Percentiles rank a stretch among this genome's conserved stretches.
Evolutionary conservation across 257 asterid genomes (phyloP).

Genomic region (Lantana camara): DNA sequence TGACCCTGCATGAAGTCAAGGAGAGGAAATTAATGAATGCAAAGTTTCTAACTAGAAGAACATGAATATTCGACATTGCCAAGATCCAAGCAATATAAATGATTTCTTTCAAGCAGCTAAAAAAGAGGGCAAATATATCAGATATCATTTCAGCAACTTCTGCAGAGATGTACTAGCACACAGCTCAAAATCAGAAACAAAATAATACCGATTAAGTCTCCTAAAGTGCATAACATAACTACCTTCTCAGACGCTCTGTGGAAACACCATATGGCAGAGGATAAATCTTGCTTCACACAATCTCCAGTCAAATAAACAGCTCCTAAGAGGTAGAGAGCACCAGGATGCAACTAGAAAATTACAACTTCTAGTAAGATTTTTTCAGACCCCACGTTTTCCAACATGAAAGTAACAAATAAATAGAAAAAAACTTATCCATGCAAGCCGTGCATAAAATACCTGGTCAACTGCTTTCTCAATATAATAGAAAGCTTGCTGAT

Average conservation of each 20-base stretch:
- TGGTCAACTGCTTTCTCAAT: constrained; percentile 89
- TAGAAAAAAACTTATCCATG: background rate
- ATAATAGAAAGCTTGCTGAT: constrained; percentile 86
- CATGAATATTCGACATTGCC: constrained; percentile 3
- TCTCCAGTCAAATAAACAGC: constrained; percentile 93
- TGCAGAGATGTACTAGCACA: background rate
- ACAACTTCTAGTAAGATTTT: constrained; percentile 27
- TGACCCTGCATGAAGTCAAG: constrained; percentile 66
- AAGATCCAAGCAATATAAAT: constrained; percentile 13
- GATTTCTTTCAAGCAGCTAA: background rate
- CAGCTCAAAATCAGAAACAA: constrained; percentile 17
- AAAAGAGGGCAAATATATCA: background rate
- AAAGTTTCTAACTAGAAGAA: constrained; percentile 7
- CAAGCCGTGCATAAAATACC: constrained; percentile 44
- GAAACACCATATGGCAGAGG: constrained; percentile 96
- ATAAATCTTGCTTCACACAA: constrained; percentile 79
- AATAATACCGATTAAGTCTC: constrained; percentile 6
- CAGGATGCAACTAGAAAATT: constrained; percentile 79
- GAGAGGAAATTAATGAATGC: constrained; percentile 1
- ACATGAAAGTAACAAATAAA: background rate
- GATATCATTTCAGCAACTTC: constrained; percentile 12
- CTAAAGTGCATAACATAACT: constrained; percentile 21
- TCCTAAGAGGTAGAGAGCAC: constrained; percentile 93
- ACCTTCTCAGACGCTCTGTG: constrained; percentile 96
- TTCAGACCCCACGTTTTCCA: constrained; percentile 12